Evolutionary conservation across 768 basidiomycete species (phyloP).

Genomic region (Pulveroboletus sp.): DNA sequence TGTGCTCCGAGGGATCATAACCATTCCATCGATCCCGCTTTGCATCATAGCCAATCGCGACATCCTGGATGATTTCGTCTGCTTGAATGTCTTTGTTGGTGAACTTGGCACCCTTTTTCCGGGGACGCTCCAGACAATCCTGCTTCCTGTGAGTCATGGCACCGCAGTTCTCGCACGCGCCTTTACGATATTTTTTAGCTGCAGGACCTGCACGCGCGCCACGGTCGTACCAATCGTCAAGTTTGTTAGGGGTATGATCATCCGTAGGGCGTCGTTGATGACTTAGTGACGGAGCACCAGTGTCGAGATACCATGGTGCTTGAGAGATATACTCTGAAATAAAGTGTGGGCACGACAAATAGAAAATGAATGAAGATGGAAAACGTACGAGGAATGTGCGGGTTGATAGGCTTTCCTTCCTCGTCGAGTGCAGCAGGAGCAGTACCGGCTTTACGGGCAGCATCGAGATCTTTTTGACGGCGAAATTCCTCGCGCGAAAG

Average conservation of each 20-base stretch:
- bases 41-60: conserved; percentile 78
- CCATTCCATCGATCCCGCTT: conserved; percentile 99
- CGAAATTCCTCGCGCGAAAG: conserved; percentile 93
- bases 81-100: conserved; percentile 87
- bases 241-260: conserved; percentile 57
- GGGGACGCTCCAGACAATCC: conserved; percentile 95
- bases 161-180: conserved; percentile 99
- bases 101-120: conserved; percentile 93
- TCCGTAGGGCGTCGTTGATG: conserved; percentile 84
- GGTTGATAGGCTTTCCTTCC: conserved; percentile 94
- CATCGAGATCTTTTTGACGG: conserved; percentile 94
- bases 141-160: conserved; percentile 89
- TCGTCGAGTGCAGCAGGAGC: conserved; percentile 95
- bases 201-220: conserved; percentile 83
- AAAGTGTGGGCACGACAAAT: neutral
- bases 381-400: conserved; percentile 94
- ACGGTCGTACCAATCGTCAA: conserved; percentile 91
- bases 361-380: neutral
- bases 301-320: conserved; percentile 98
- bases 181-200: conserved; percentile 95
- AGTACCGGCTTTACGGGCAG: conserved; percentile 97
- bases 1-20: conserved; percentile 88
- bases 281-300: conserved; percentile 87
- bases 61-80: conserved; percentile 86
- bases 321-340: conserved; percentile 91